Percentiles rank a stretch among this genome's conserved stretches.
Evolutionary conservation across 345 rosid genomes (phyloP).

Genomic region (Hibiscus syriacus): DNA sequence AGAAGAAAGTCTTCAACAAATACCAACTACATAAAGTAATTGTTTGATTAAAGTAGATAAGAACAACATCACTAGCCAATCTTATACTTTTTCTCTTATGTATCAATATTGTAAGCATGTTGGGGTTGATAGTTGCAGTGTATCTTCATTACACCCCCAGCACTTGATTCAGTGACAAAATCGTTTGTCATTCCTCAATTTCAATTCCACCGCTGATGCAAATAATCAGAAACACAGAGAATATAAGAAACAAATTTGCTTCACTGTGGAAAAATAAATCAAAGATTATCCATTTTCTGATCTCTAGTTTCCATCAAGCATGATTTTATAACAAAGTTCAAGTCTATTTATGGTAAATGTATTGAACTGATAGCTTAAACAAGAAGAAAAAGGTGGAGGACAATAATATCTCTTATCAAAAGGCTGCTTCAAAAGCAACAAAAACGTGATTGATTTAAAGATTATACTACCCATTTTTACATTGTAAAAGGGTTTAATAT

Average conservation of each 20-base stretch:
- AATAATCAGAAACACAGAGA: no score
- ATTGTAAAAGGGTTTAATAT: background rate
- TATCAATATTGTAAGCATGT: background rate
- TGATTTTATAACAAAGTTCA: background rate
- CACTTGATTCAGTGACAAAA: background rate
- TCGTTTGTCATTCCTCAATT: no score
- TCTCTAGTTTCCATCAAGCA: no score
- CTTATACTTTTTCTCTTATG: background rate
- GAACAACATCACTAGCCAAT: background rate
- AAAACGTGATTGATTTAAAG: no score
- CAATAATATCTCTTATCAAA: background rate
- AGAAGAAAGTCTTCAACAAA: no score
- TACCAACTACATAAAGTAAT: no score
- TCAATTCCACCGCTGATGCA: no score
- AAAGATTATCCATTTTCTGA: no score
- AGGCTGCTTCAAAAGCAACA: constrained; percentile 5
- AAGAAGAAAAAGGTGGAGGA: background rate
- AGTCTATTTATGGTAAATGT: background rate
- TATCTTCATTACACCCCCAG: background rate
- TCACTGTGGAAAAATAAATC: no score
- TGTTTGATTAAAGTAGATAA: background rate
- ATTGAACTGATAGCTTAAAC: background rate
- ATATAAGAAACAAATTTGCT: no score
- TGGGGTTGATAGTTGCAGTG: background rate
- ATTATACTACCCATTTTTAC: constrained; percentile 15